Conservation (phyloP, 768 basidiomycete species). For the Nidularia pulvinata region DNA sequence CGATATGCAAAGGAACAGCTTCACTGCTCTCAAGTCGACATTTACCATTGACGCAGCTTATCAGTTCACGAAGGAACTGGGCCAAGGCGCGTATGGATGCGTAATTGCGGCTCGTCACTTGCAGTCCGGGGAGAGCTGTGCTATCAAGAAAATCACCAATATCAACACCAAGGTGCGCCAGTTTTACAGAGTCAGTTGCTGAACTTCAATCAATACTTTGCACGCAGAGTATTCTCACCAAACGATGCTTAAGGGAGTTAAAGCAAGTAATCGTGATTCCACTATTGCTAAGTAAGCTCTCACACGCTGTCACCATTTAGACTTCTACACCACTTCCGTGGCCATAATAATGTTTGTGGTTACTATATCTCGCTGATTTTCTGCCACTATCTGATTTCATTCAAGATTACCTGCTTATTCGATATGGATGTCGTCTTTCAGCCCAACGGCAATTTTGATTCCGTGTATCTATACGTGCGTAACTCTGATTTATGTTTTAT, state of each 20-base stretch:
- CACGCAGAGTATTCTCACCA: constrained; percentile 87
- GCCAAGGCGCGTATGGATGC: constrained; percentile 94
- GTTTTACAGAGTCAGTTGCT: neutral
- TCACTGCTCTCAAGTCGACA: constrained; percentile 81
- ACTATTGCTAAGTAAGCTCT: constrained; percentile 4
- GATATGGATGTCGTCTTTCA: constrained; percentile 99
- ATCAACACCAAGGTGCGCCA: constrained; percentile 80
- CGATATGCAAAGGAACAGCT: constrained; percentile 72
- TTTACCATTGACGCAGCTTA: constrained; percentile 90
- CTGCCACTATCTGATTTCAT: constrained; percentile 12
- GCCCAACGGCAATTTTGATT: constrained; percentile 89
- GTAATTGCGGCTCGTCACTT: constrained; percentile 87
- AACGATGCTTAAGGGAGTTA: constrained; percentile 95
- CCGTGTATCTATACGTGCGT: constrained; percentile 90
- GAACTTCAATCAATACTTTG: constrained; percentile 2
- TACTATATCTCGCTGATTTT: neutral
- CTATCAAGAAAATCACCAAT: constrained; percentile 96
- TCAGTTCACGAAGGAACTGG: constrained; percentile 95
- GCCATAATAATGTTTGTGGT: constrained; percentile 91
- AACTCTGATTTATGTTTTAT: neutral
- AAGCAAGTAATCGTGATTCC: constrained; percentile 45
- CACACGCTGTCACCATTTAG: constrained; percentile 34
- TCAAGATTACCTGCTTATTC: constrained; percentile 92
- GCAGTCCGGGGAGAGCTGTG: constrained; percentile 83
- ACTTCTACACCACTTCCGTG: constrained; percentile 95